These are phyloP conservation scores for Funneliformis geosporum DNA, from an alignment of 192 early-diverging fungal genomes.

Conservation along the genomic window DNA sequence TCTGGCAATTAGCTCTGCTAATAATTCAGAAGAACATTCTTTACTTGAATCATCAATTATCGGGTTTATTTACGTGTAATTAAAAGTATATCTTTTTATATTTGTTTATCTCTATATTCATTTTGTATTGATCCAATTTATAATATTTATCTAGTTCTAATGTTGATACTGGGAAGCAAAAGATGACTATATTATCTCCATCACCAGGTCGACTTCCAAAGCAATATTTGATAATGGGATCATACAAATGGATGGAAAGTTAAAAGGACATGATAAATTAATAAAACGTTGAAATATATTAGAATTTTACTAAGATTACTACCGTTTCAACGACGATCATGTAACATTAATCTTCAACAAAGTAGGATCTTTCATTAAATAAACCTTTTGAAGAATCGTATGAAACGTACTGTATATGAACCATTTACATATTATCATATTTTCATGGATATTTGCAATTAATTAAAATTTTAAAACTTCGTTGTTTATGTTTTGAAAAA, in stretches of 20 bases:
- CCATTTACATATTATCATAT: too few species aligned
- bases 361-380: too few species aligned
- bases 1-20: slow-evolving; percentile 77
- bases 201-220: slow-evolving; percentile 86
- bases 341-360: too few species aligned
- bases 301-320: too few species aligned
- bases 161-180: slow-evolving; percentile 78
- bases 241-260: slow-evolving; percentile 90
- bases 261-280: too few species aligned
- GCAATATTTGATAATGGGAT: slow-evolving; percentile 78
- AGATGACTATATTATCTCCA: slow-evolving; percentile 83
- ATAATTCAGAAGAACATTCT: slow-evolving; percentile 46
- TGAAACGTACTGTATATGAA: too few species aligned
- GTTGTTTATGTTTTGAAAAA: too few species aligned
- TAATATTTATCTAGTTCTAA: slow-evolving; percentile 52
- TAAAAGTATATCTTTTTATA: not conserved
- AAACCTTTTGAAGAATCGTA: too few species aligned
- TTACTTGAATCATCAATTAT: slow-evolving; percentile 67
- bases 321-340: too few species aligned
- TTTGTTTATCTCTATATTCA: not conserved
- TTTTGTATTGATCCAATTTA: not conserved
- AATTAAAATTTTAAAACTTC: too few species aligned
- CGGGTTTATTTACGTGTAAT: slow-evolving; percentile 87
- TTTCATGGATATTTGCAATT: too few species aligned
- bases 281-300: too few species aligned